These are phyloP conservation scores for Colletotrichum camelliae DNA, from an alignment of 2,329 filamentous ascomycete genomes.

Conservation along the genomic window DNA sequence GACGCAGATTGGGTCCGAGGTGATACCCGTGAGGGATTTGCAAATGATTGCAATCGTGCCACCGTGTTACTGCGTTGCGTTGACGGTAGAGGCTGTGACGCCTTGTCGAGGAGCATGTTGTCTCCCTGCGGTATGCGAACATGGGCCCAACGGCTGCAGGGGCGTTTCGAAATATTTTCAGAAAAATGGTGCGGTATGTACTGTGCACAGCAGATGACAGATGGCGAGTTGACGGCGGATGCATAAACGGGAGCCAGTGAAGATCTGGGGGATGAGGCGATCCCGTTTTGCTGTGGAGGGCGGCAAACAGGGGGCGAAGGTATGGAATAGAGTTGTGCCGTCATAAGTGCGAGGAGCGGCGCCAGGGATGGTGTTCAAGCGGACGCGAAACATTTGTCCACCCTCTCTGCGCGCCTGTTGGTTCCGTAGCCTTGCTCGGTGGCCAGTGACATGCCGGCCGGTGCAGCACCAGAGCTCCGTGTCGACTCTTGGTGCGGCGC, in stretches of 20 bases:
- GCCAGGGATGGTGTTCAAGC: not conserved
- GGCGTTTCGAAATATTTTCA: conserved; percentile 18
- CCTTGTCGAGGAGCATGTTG: not conserved
- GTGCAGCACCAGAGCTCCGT: not conserved
- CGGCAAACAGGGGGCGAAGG: not conserved
- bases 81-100: not conserved
- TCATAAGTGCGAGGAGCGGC: not conserved
- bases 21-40: not conserved
- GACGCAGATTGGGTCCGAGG: not conserved
- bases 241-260: conserved; percentile 2
- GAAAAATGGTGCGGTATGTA: not conserved
- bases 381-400: conserved; percentile 3
- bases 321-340: not conserved
- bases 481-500: conserved; percentile 12
- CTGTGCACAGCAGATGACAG: not conserved
- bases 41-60: not conserved
- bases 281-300: conserved; percentile 8
- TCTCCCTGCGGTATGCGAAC: not conserved
- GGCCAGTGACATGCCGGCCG: not conserved
- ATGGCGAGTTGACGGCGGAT: not conserved
- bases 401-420: not conserved
- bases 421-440: conserved; percentile 1
- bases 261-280: conserved; percentile 21
- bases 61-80: not conserved
- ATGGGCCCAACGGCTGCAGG: conserved; percentile 1